A percentile compares a stretch with the other conserved stretches of the same genome.
Evolutionary conservation across 2,329 filamentous ascomycete species (phyloP).

Genomic region (Exophiala mesophila): DNA sequence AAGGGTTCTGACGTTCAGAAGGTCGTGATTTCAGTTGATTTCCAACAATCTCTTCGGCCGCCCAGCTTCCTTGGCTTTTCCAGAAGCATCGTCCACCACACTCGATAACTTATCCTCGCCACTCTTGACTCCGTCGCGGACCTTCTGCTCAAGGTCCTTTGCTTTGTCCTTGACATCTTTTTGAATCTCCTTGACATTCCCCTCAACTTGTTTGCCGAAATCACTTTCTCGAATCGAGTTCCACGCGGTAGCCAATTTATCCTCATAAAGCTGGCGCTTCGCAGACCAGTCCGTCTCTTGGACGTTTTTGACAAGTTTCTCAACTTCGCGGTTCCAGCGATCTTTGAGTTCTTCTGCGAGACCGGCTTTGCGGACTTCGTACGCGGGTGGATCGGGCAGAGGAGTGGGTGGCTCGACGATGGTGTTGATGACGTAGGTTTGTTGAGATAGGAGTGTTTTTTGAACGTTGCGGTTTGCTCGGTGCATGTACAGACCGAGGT

Average conservation of each 20-base stretch:
- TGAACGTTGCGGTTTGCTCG: slow-evolving; percentile 58
- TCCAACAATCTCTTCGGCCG: slow-evolving; percentile 17
- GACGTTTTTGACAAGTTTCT: slow-evolving; percentile 60
- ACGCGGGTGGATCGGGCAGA: slow-evolving; percentile 24
- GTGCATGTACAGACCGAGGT: slow-evolving; percentile 66
- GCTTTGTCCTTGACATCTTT: slow-evolving; percentile 11
- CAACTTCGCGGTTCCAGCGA: slow-evolving; percentile 71
- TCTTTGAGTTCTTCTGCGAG: slow-evolving; percentile 67
- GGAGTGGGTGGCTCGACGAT: slow-evolving; percentile 33
- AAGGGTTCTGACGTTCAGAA: too few species aligned
- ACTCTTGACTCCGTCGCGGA: slow-evolving; percentile 8
- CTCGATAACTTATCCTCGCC: slow-evolving; percentile 3
- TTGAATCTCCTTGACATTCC: slow-evolving; percentile 14
- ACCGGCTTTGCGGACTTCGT: slow-evolving; percentile 47
- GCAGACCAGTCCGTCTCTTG: slow-evolving; percentile 59
- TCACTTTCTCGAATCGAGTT: slow-evolving; percentile 13
- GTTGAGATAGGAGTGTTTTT: slow-evolving; percentile 40
- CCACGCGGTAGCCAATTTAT: slow-evolving; percentile 18
- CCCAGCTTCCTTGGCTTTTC: slow-evolving; percentile 1
- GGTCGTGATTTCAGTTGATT: slow-evolving; percentile 10
- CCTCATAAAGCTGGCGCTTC: slow-evolving; percentile 17
- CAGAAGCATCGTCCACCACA: slow-evolving; percentile 5
- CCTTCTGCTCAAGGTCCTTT: slow-evolving; percentile 3
- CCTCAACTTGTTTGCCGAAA: slow-evolving; percentile 15
- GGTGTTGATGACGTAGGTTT: slow-evolving; percentile 39